phyloP scores from a whole-genome alignment of 495 filamentous ascomycete genomes.

The Aspergillus indologenus region DNA sequence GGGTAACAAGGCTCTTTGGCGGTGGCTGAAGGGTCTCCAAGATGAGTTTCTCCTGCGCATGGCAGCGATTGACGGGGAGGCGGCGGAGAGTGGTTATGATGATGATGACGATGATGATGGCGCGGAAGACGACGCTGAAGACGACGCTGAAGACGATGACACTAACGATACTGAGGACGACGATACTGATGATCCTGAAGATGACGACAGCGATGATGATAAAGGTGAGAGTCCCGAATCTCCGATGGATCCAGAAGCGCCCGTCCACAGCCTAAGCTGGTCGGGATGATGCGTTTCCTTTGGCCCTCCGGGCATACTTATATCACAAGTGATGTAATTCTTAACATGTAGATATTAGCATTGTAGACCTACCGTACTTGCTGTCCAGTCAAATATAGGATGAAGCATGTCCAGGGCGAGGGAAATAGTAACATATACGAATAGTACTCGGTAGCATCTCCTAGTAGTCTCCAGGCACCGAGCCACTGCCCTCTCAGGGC shows the following conservation, averaged over 20 bases:
- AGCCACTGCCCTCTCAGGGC: too few relatives aligned
- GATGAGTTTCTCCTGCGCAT: constrained; percentile 73
- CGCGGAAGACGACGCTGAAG: background rate
- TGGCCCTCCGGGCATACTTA: too few relatives aligned
- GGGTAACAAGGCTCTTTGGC: constrained; percentile 57
- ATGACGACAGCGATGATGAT: background rate
- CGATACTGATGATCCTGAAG: background rate
- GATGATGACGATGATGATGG: background rate
- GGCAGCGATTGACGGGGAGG: constrained; percentile 50
- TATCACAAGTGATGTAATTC: background rate
- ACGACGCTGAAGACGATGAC: too few relatives aligned
- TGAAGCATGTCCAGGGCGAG: too few relatives aligned
- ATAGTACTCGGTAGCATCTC: too few relatives aligned
- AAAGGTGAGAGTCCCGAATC: background rate
- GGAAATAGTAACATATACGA: too few relatives aligned
- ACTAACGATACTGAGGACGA: too few relatives aligned
- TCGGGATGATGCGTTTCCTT: background rate
- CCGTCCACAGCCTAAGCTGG: background rate
- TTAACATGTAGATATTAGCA: background rate
- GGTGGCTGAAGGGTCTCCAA: constrained; percentile 69
- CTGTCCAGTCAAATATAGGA: too few relatives aligned
- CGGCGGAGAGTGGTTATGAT: constrained; percentile 22
- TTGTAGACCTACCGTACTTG: background rate
- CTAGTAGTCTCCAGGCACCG: too few relatives aligned
- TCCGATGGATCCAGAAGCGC: background rate